Evolutionary conservation across 1,284 basidiomycete genomes (phyloP).

Genomic region (Cutaneotrichosporon cyanovorans): DNA sequence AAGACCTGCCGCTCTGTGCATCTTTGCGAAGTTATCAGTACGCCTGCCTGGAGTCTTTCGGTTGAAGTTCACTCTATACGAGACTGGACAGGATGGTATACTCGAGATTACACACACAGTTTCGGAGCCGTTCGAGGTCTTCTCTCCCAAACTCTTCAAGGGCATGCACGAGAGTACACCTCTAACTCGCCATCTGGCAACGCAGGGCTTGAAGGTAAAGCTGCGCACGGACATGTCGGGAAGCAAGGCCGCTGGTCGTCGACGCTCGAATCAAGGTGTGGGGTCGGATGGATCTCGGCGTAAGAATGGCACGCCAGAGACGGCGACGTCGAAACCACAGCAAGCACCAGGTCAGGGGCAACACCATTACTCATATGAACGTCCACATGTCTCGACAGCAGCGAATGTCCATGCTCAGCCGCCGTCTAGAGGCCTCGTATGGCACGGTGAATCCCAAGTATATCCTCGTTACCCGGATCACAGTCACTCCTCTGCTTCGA

Average conservation of each 20-base stretch:
- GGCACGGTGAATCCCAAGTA: neutral
- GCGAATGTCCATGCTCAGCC: neutral
- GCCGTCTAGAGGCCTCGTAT: neutral
- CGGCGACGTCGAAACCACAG: neutral
- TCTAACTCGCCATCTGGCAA: constrained; percentile 44
- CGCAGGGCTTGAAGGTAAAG: constrained; percentile 47
- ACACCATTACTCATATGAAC: neutral
- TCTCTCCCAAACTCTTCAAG: constrained; percentile 46
- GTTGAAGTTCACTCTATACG: constrained; percentile 42
- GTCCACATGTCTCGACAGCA: neutral
- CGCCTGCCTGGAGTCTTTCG: constrained; percentile 44
- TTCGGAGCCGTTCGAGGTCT: constrained; percentile 45
- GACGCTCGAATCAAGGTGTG: constrained; percentile 2
- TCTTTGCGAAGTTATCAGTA: constrained; percentile 46
- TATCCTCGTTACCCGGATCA: constrained; percentile 1
- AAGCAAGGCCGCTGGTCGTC: constrained; percentile 18
- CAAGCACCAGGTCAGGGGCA: neutral
- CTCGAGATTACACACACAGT: constrained; percentile 33
- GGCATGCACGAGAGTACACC: constrained; percentile 46
- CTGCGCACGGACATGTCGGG: constrained; percentile 39
- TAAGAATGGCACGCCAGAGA: neutral
- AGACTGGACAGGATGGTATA: constrained; percentile 34
- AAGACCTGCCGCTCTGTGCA: constrained; percentile 33
- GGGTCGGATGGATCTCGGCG: neutral
- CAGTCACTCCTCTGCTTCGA: neutral